phyloP scores from a whole-genome alignment of 148 eudicot genomes.

The Vaccinium darrowii region DNA sequence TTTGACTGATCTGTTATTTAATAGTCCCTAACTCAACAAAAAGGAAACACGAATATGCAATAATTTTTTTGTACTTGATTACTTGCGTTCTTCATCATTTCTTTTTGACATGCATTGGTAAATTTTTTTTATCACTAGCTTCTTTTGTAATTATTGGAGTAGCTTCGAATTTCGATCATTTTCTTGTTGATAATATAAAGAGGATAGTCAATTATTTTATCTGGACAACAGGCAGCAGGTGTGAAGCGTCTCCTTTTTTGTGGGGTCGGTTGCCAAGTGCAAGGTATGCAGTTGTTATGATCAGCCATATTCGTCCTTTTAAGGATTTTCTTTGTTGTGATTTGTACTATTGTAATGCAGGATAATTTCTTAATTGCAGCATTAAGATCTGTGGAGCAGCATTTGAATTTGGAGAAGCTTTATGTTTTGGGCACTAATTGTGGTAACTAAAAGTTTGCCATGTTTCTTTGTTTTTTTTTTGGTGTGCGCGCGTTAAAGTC shows the following conservation, averaged over 20 bases:
- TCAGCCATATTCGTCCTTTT: constrained; percentile 14
- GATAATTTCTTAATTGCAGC: constrained; percentile 81
- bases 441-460: constrained; percentile 41
- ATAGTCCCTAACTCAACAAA: background rate
- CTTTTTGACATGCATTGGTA: background rate
- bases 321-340: constrained; percentile 41
- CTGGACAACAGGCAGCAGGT: constrained; percentile 74
- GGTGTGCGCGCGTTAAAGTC: too few relatives aligned
- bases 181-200: constrained; percentile 1
- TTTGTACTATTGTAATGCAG: constrained; percentile 72
- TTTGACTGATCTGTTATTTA: too few relatives aligned
- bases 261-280: constrained; percentile 99
- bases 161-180: background rate
- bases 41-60: background rate
- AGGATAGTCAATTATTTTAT: background rate
- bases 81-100: background rate
- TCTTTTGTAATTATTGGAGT: too few relatives aligned
- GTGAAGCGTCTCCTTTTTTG: constrained; percentile 96
- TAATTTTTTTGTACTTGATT: background rate
- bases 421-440: constrained; percentile 97
- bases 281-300: constrained; percentile 49
- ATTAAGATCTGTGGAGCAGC: constrained; percentile 86
- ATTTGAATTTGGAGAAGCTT: constrained; percentile 91
- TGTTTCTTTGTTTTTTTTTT: background rate
- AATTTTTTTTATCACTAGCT: background rate